Base-by-base conservation (phyloP, 192 early-diverging fungal genomes). In the Backusella psychrophila region DNA sequence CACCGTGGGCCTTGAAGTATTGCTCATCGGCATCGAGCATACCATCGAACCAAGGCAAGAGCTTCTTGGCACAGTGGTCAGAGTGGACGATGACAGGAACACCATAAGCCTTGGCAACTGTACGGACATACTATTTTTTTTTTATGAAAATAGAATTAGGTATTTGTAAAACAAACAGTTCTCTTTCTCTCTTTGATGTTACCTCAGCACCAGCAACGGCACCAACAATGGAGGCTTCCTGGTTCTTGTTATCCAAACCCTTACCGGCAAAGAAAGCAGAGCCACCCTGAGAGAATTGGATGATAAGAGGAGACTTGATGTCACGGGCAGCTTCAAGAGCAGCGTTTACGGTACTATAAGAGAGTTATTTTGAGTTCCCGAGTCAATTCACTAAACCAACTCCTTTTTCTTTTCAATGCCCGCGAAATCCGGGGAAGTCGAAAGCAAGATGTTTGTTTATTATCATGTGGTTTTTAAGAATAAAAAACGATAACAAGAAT, bases 11-110 rank as follows among this genome's bases (percentile, higher is more conserved):
- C 87, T 91, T 93, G 88, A 94, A 98, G 93, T 98, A 96, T 74
- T 87, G 92, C 83, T 97, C 96, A 86, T 98, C 96, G 63, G 96
- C 96, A 63, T 82, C 89, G 73, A 98, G 88, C 96, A 98, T 98
- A 75, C 56, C 56, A 75, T 98, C 96, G 84, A 98, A 96, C 96
- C 96, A 98, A 39, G 95, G 95, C 39, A 98, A 88, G 73, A 98
- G 92, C 90, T 97, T 96, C 85, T 95, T 93, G 83, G 95, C 96
- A 86, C 96, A 98, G 91, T 98, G 96, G 86, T 98, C 96, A 72
- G 93, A 94, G 91, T 98, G 96, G 72, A 96, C 82, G 29, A 92
- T 82, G 44, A 93, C 92, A 67, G 88, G 88, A 74, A 83, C 81
- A 65, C 81, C 81, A 63, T 75, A 83, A 26, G 81, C 78, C 14